Percentiles rank a stretch among this genome's conserved stretches.
phyloP scores from a whole-genome alignment of 805 yeast genomes.

The Metschnikowia vanudenii region DNA sequence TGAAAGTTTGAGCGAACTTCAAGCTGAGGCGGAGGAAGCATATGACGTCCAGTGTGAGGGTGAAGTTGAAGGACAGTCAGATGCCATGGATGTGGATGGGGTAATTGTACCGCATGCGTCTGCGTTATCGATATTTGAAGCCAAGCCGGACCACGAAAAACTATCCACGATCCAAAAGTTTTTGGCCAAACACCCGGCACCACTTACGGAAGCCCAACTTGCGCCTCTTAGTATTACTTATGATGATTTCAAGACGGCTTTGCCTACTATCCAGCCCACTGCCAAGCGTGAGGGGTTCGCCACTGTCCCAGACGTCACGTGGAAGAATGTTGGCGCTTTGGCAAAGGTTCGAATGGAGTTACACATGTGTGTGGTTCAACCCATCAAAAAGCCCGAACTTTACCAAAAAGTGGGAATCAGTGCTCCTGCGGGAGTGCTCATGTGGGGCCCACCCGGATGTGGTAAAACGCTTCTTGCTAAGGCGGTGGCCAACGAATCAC shows the following conservation, averaged over 20 bases:
- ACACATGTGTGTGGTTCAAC: constrained; percentile 97
- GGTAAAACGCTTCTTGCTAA: constrained; percentile 96
- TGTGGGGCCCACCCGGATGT: constrained; percentile 99
- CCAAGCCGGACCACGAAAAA: constrained; percentile 35
- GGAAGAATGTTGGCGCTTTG: constrained; percentile 94
- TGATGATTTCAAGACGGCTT: constrained; percentile 77
- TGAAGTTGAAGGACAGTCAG: constrained; percentile 8
- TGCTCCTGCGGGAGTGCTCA: constrained; percentile 93
- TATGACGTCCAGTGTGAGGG: neutral
- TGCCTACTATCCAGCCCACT: constrained; percentile 94
- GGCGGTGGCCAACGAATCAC: constrained; percentile 96
- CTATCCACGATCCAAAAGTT: constrained; percentile 71
- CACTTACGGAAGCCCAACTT: constrained; percentile 73
- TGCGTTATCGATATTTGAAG: constrained; percentile 23
- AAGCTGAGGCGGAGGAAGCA: constrained; percentile 30
- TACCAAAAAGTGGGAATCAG: constrained; percentile 88
- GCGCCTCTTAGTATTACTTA: constrained; percentile 71
- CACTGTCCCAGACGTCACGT: constrained; percentile 94
- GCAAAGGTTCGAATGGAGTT: constrained; percentile 77
- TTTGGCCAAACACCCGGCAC: constrained; percentile 70
- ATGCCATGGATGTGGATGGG: constrained; percentile 36
- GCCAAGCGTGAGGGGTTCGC: constrained; percentile 99
- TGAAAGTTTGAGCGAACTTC: constrained; percentile 49
- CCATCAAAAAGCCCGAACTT: constrained; percentile 87
- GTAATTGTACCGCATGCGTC: constrained; percentile 1